Conservation (phyloP, 495 filamentous ascomycete genomes). For the Aspergillus homomorphus region DNA sequence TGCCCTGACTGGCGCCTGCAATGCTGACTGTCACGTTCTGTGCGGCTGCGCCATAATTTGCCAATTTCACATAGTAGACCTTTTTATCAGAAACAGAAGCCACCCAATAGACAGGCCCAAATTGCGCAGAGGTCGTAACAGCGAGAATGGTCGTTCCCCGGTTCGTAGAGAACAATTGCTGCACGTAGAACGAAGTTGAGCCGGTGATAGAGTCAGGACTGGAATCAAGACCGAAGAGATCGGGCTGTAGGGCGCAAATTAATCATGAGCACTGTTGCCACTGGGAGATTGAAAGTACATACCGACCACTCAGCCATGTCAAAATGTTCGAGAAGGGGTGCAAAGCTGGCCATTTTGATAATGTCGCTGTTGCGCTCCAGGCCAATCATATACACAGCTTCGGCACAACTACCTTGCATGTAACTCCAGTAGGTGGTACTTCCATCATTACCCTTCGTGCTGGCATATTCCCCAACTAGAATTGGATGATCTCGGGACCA, state of each 20-base stretch:
- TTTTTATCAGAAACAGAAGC: not conserved
- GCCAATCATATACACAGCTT: not conserved
- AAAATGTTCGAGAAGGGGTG: not conserved
- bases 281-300: not conserved
- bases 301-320: slow-evolving; percentile 3
- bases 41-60: not conserved
- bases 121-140: not conserved
- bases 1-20: not conserved
- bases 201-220: slow-evolving; percentile 1
- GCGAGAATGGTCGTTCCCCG: not conserved
- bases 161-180: not conserved
- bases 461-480: slow-evolving; percentile 44
- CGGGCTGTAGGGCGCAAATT: not conserved
- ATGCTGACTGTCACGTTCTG: not conserved
- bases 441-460: not conserved
- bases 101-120: not conserved
- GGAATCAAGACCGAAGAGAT: not conserved
- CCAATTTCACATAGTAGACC: not conserved
- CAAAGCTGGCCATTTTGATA: not conserved
- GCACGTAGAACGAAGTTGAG: not conserved
- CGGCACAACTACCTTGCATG: not conserved
- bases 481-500: slow-evolving; percentile 36
- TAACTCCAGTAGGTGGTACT: slow-evolving; percentile 1
- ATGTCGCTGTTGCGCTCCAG: not conserved
- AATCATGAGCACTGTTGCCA: not conserved